A percentile compares a stretch with the other conserved stretches of the same genome.
Conservation (phyloP, 2,329 filamentous ascomycete species). For the Nothophaeocryptopus gaeumannii region DNA sequence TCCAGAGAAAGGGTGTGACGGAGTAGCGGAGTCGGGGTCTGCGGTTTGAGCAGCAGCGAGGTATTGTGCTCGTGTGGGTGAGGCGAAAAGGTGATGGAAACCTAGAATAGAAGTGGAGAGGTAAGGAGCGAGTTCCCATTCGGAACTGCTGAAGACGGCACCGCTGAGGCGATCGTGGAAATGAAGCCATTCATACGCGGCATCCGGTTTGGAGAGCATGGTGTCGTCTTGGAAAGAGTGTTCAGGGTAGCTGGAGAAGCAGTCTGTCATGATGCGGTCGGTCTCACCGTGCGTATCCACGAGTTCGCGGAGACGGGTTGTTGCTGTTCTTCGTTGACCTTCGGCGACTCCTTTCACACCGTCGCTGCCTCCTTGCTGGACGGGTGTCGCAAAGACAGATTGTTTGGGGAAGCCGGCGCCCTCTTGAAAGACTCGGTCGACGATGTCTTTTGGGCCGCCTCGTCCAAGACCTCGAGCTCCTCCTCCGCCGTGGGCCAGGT, state of each 20-base stretch:
- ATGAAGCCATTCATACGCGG: slow-evolving; percentile 89
- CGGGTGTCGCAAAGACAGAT: slow-evolving; percentile 23
- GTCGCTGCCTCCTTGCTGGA: slow-evolving; percentile 20
- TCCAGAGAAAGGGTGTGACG: slow-evolving; percentile 69
- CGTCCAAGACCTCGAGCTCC: slow-evolving; percentile 69
- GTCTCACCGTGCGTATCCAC: slow-evolving; percentile 75
- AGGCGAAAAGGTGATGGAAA: slow-evolving; percentile 88
- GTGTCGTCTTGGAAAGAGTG: slow-evolving; percentile 92
- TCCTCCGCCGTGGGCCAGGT: slow-evolving; percentile 67
- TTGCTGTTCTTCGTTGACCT: slow-evolving; percentile 67
- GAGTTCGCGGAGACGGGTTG: slow-evolving; percentile 71
- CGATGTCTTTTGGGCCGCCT: slow-evolving; percentile 70
- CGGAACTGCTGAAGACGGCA: slow-evolving; percentile 76
- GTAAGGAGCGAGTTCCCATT: slow-evolving; percentile 89
- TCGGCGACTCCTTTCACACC: slow-evolving; percentile 65
- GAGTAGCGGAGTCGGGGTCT: slow-evolving; percentile 29
- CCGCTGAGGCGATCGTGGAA: slow-evolving; percentile 85
- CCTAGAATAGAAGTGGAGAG: slow-evolving; percentile 81
- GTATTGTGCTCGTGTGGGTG: slow-evolving; percentile 54
- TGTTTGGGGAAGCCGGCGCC: slow-evolving; percentile 71
- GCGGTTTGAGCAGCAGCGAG: slow-evolving; percentile 46
- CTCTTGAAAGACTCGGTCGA: slow-evolving; percentile 73
- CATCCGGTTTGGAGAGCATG: slow-evolving; percentile 80
- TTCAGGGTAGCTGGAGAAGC: slow-evolving; percentile 81
- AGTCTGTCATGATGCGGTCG: slow-evolving; percentile 75